These are phyloP conservation scores for Stevia rebaudiana DNA, from an alignment of 140 eudicot genomes.

Conservation along the genomic window DNA sequence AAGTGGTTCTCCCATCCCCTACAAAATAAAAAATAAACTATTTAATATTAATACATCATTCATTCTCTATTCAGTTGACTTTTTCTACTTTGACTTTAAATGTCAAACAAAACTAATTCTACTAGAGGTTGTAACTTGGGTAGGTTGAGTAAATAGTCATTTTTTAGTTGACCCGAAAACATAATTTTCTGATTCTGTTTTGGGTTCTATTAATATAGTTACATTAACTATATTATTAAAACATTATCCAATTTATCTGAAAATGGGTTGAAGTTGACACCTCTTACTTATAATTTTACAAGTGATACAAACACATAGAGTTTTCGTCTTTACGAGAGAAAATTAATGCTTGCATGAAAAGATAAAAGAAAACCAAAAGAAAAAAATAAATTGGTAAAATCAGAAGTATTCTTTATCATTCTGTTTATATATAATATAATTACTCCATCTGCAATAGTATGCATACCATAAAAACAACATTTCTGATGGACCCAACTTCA, in stretches of 20 bases:
- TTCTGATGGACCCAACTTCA: constrained; percentile 73
- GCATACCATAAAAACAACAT: constrained; percentile 91
- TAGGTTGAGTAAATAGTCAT: not conserved
- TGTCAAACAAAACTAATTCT: constrained; percentile 7
- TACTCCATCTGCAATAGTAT: not conserved
- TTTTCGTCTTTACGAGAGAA: not conserved
- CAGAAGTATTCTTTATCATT: not conserved
- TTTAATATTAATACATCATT: constrained; percentile 6
- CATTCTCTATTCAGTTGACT: not conserved
- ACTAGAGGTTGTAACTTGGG: not conserved
- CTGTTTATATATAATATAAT: not conserved
- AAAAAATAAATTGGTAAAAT: not conserved
- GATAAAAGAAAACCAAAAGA: not conserved
- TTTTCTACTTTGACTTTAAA: not conserved
- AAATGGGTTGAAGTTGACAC: not conserved
- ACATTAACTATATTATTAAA: not conserved
- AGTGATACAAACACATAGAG: not conserved
- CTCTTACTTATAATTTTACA: not conserved
- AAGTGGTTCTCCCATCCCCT: constrained; percentile 99
- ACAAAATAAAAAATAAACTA: constrained; percentile 6
- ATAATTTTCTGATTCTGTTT: not conserved
- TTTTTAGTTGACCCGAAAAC: not conserved
- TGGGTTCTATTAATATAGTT: not conserved
- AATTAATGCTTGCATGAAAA: not conserved
- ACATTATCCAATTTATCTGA: not conserved